phyloP scores from a whole-genome alignment of 177 flowering plant species.

The Vitis hybrid region DNA sequence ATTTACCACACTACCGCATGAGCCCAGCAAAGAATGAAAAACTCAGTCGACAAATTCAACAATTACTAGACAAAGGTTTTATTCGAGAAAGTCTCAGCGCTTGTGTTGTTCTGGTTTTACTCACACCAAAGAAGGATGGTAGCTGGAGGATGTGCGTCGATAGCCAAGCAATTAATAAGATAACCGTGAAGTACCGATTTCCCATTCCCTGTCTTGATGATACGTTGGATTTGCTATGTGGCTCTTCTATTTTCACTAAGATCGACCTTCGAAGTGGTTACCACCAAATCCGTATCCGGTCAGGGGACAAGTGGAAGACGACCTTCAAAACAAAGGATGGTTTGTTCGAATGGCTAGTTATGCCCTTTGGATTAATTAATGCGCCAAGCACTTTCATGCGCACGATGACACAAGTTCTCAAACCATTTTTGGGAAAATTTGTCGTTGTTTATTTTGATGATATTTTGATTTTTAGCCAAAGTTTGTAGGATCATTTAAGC shows the following conservation, averaged over 20 bases:
- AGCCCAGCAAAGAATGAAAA: neutral
- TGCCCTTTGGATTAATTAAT: no score
- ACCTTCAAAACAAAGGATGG: no score
- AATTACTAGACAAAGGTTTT: neutral
- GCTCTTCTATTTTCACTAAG: neutral
- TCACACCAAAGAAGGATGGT: neutral
- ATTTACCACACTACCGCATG: no score
- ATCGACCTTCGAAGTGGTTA: no score
- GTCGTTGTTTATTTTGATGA: no score
- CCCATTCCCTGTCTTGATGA: slow-evolving; percentile 5
- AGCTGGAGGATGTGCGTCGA: neutral
- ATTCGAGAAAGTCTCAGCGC: neutral
- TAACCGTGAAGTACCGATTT: neutral
- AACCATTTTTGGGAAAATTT: no score
- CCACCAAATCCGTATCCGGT: neutral
- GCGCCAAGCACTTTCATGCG: no score
- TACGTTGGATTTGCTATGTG: neutral
- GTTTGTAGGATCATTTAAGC: neutral
- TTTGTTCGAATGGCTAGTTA: no score
- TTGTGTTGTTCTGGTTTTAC: neutral
- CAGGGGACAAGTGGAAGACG: slow-evolving; percentile 1
- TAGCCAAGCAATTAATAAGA: slow-evolving; percentile 4
- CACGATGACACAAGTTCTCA: no score
- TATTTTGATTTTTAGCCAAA: neutral
- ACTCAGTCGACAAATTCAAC: neutral